A percentile compares a stretch with the other conserved stretches of the same genome.
phyloP scores from a whole-genome alignment of 2,329 filamentous ascomycete species.

The Hypoxylon sp. region DNA sequence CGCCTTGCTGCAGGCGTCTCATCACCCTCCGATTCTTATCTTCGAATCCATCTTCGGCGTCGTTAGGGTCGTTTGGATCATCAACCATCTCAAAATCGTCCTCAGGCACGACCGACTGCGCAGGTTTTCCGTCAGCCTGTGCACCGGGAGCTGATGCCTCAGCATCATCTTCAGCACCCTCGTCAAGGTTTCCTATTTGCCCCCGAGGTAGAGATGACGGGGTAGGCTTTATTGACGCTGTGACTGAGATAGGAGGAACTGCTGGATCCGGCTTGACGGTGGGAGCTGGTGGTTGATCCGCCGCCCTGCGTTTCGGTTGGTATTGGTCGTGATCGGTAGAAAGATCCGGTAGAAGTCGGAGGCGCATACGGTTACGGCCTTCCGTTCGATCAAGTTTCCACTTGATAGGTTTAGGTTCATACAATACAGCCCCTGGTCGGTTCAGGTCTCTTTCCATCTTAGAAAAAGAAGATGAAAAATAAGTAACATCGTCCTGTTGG shows the following conservation, averaged over 20 bases:
- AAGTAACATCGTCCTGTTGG: slow-evolving; percentile 89
- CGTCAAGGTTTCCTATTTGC: slow-evolving; percentile 39
- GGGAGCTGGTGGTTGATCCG: slow-evolving; percentile 58
- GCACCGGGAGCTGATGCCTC: slow-evolving; percentile 39
- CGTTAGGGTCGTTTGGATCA: slow-evolving; percentile 87
- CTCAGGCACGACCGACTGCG: slow-evolving; percentile 68
- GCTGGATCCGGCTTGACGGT: slow-evolving; percentile 54
- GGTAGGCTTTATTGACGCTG: slow-evolving; percentile 40
- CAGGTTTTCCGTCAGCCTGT: slow-evolving; percentile 50
- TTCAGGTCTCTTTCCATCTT: slow-evolving; percentile 84
- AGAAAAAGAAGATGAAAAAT: slow-evolving; percentile 80
- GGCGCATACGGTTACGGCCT: slow-evolving; percentile 93
- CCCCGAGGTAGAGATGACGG: slow-evolving; percentile 44
- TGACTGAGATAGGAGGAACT: slow-evolving; percentile 28
- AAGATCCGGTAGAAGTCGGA: slow-evolving; percentile 86
- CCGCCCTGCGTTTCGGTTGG: slow-evolving; percentile 83
- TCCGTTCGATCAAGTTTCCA: slow-evolving; percentile 98
- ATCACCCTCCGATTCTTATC: slow-evolving; percentile 99
- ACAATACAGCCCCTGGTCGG: slow-evolving; percentile 85
- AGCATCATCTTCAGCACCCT: slow-evolving; percentile 44
- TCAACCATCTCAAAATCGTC: slow-evolving; percentile 98
- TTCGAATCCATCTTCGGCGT: slow-evolving; percentile 83
- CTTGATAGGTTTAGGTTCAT: slow-evolving; percentile 73
- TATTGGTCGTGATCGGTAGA: slow-evolving; percentile 79
- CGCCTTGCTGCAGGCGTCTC: slow-evolving; percentile 90